Percentiles rank a stretch among this genome's conserved stretches.
Conservation (phyloP, 2,329 filamentous ascomycete species). For the Diaporthe caulivora region DNA sequence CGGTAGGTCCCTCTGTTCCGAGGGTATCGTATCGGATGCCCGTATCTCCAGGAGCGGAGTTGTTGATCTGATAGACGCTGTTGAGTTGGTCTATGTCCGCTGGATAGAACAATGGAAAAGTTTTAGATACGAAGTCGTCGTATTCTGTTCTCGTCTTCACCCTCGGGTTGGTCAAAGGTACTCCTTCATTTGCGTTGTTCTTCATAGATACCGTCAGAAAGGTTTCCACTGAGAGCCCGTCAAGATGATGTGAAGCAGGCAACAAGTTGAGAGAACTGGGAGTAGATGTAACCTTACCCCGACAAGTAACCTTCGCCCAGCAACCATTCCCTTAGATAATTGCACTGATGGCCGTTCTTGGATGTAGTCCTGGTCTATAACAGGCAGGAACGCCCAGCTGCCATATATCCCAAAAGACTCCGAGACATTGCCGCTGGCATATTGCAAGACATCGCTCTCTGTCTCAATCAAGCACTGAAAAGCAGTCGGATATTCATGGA, state of each 20-base stretch:
- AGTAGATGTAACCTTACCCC: background rate
- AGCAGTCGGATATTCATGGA: conserved; percentile 37
- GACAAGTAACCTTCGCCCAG: conserved; percentile 37
- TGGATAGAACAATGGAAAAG: conserved; percentile 5
- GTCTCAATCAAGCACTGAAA: conserved; percentile 46
- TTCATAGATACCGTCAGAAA: background rate
- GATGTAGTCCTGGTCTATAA: conserved; percentile 46
- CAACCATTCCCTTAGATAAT: conserved; percentile 37
- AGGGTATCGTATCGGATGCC: conserved; percentile 50
- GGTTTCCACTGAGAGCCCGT: accelerated
- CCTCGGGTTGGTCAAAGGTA: conserved; percentile 47
- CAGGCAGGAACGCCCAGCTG: conserved; percentile 47
- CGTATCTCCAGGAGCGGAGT: conserved; percentile 35
- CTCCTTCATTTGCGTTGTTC: conserved; percentile 52
- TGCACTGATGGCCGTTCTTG: conserved; percentile 40
- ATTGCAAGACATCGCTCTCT: conserved; percentile 44
- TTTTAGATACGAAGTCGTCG: conserved; percentile 44
- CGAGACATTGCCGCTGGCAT: conserved; percentile 46
- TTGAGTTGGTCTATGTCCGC: conserved; percentile 17
- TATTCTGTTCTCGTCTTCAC: conserved; percentile 44
- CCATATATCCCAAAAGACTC: conserved; percentile 46
- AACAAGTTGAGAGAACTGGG: no score
- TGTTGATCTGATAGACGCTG: conserved; percentile 40
- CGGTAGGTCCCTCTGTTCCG: conserved; percentile 53
- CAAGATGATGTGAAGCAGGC: background rate